Conservation (phyloP, 192 early-diverging fungal genomes). For the Chytriomyces sp. region DNA sequence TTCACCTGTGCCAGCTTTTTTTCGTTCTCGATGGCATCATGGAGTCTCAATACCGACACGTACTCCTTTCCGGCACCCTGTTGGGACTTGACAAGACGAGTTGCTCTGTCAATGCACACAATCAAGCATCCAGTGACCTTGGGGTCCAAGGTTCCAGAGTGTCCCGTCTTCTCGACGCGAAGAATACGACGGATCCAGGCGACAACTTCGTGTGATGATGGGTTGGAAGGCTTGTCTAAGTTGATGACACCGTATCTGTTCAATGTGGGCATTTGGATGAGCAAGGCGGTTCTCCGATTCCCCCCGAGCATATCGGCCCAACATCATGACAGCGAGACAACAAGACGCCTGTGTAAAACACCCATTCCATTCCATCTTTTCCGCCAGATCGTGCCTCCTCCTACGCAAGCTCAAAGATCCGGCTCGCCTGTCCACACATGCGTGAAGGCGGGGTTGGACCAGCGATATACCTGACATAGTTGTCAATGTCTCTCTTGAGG, state of each 20-base stretch:
- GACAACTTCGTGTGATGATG: slow-evolving; percentile 99
- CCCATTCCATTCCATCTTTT: too few species aligned
- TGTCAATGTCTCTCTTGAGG: slow-evolving; percentile 85
- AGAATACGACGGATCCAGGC: slow-evolving; percentile 99
- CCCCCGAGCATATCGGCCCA: too few species aligned
- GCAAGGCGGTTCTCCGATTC: not conserved
- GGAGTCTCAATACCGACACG: slow-evolving; percentile 91
- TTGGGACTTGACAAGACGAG: slow-evolving; percentile 98
- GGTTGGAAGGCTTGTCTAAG: slow-evolving; percentile 99
- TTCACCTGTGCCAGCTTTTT: slow-evolving; percentile 76
- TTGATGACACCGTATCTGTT: slow-evolving; percentile 98
- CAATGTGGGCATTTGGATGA: not conserved
- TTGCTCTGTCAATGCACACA: slow-evolving; percentile 98
- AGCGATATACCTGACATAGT: slow-evolving; percentile 73
- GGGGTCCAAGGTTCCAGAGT: slow-evolving; percentile 97
- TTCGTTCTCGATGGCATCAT: slow-evolving; percentile 89
- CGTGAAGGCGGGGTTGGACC: not conserved
- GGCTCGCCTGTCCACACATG: not conserved
- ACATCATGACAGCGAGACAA: too few species aligned
- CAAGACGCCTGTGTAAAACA: too few species aligned
- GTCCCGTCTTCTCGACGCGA: slow-evolving; percentile 96
- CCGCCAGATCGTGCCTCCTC: too few species aligned
- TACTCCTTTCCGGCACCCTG: slow-evolving; percentile 99
- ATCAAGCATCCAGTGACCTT: slow-evolving; percentile 99
- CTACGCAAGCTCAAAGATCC: not conserved